Percentiles rank a stretch among this genome's conserved stretches.
Evolutionary conservation across 192 early-diverging fungal species (phyloP).

Genomic region (Coemansia sp.): DNA sequence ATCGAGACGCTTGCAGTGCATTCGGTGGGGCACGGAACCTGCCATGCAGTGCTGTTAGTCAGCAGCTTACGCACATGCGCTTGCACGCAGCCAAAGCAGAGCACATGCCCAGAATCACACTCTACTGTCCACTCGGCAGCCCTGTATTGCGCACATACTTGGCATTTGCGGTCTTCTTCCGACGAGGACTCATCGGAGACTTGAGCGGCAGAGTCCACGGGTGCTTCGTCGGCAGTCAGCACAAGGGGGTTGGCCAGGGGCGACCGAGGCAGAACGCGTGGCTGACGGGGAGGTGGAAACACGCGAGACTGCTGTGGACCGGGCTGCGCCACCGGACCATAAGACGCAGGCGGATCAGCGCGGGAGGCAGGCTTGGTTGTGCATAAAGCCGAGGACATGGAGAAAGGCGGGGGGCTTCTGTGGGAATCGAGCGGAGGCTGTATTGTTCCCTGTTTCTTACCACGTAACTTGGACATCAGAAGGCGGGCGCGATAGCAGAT

Average conservation of each 20-base stretch:
- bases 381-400: slow-evolving; percentile 27
- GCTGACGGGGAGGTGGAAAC: slow-evolving; percentile 3
- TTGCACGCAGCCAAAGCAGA: slow-evolving; percentile 52
- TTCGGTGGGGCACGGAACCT: slow-evolving; percentile 18
- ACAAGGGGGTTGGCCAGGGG: slow-evolving; percentile 42
- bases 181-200: slow-evolving; percentile 10
- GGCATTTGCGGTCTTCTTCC: slow-evolving; percentile 34
- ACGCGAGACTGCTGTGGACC: neutral
- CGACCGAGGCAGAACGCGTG: slow-evolving; percentile 45
- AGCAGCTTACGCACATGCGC: slow-evolving; percentile 25
- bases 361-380: neutral
- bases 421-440: slow-evolving; percentile 2
- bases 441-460: slow-evolving; percentile 8
- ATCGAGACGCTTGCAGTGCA: slow-evolving; percentile 26
- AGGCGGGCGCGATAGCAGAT: slow-evolving; percentile 38
- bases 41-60: slow-evolving; percentile 5
- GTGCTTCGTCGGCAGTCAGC: neutral
- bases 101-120: slow-evolving; percentile 23
- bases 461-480: slow-evolving; percentile 38
- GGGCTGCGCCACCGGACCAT: neutral
- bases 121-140: slow-evolving; percentile 34
- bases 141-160: slow-evolving; percentile 28
- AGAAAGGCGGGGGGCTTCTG: slow-evolving; percentile 8
- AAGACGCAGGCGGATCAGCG: neutral
- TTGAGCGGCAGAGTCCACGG: neutral